A percentile compares a stretch with the other conserved stretches of the same genome.
These are phyloP conservation scores for Leptographium flavum DNA, from an alignment of 2,329 filamentous ascomycete species.

Conservation along the genomic window DNA sequence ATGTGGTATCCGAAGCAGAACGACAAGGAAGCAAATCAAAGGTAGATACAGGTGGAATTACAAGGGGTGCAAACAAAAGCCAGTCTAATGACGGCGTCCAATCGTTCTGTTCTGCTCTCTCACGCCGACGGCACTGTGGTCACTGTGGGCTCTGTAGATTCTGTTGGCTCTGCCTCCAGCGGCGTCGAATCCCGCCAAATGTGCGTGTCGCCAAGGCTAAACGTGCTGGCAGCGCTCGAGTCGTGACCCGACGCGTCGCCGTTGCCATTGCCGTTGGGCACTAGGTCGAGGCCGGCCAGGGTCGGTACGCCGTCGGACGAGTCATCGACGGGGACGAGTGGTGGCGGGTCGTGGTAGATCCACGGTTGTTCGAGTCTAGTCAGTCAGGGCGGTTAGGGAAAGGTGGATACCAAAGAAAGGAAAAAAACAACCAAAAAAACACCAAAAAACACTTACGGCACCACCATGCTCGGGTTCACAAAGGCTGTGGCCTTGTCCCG, in stretches of 20 bases:
- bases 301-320: not conserved
- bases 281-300: not conserved
- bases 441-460: slow-evolving; percentile 36
- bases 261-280: not conserved
- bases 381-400: not conserved
- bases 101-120: too few species aligned
- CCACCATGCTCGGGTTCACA: slow-evolving; percentile 60
- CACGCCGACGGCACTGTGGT: too few species aligned
- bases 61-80: not conserved
- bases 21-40: not conserved
- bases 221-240: slow-evolving; percentile 26
- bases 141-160: too few species aligned
- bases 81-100: not conserved
- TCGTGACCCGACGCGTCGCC: slow-evolving; percentile 14
- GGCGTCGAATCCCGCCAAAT: slow-evolving; percentile 27
- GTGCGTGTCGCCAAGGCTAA: slow-evolving; percentile 35
- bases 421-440: slow-evolving; percentile 19
- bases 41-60: not conserved
- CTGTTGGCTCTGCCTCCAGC: not conserved
- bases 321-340: slow-evolving; percentile 13
- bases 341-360: slow-evolving; percentile 47
- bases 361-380: slow-evolving; percentile 52
- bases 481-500: slow-evolving; percentile 57
- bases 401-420: slow-evolving; percentile 20
- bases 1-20: slow-evolving; percentile 2